Evolutionary conservation across 345 rosid genomes (phyloP).

Genomic region (Psidium friedrichsthalianum): DNA sequence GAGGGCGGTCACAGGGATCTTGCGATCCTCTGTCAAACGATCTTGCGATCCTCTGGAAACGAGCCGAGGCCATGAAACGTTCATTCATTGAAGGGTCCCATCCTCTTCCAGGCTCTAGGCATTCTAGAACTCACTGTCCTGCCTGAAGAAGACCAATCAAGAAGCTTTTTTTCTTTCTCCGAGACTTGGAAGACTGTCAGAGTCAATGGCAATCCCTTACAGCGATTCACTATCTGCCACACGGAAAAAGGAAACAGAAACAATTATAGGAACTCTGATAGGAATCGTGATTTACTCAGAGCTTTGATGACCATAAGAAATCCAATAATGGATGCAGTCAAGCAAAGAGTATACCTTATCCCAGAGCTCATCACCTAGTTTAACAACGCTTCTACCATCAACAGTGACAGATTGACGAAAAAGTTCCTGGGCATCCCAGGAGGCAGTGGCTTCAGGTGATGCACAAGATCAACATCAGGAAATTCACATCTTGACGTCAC

Average conservation of each 20-base stretch:
- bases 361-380: background rate
- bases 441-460: conserved; percentile 24
- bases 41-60: conserved; percentile 44
- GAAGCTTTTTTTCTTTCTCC: too few species aligned
- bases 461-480: conserved; percentile 10
- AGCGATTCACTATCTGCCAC: background rate
- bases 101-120: conserved; percentile 37
- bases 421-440: conserved; percentile 24
- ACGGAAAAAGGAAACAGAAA: background rate
- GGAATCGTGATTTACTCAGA: background rate
- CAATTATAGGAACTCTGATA: background rate
- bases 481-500: conserved; percentile 51
- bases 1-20: conserved; percentile 29
- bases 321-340: background rate
- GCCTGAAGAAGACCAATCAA: background rate
- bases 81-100: conserved; percentile 12
- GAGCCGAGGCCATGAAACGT: conserved; percentile 46
- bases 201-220: background rate
- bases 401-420: background rate
- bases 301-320: too few species aligned
- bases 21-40: conserved; percentile 42
- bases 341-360: background rate
- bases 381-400: background rate
- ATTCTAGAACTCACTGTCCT: conserved; percentile 10
- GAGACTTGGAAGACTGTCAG: background rate